phyloP scores from a whole-genome alignment of 805 yeast genomes.

The Barnettozyma salicaria region DNA sequence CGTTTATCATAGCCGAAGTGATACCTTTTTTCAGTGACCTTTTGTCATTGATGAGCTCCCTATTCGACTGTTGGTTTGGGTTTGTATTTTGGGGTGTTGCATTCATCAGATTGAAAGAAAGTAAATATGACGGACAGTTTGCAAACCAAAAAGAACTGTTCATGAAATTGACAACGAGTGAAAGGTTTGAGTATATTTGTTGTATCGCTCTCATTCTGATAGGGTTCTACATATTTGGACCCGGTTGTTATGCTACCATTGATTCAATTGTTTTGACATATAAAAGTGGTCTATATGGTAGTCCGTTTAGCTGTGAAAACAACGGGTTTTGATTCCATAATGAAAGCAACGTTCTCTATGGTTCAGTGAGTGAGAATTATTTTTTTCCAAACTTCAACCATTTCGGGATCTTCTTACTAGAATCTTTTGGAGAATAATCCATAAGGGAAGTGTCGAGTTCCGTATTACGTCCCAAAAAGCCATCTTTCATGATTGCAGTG shows the following conservation, averaged over 20 bases:
- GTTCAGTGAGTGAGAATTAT: constrained; percentile 7
- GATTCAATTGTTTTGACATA: constrained; percentile 50
- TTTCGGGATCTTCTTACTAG: constrained; percentile 30
- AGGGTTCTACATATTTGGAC: constrained; percentile 53
- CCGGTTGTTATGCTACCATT: constrained; percentile 51
- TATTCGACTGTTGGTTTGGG: constrained; percentile 63
- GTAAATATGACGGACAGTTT: constrained; percentile 28
- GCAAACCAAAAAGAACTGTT: constrained; percentile 25
- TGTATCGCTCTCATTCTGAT: constrained; percentile 36
- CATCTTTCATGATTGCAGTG: no score
- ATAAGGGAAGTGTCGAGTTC: no score
- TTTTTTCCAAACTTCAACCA: constrained; percentile 37
- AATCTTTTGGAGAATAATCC: no score
- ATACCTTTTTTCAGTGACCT: constrained; percentile 59
- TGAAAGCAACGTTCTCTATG: no score
- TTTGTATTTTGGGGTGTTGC: constrained; percentile 61
- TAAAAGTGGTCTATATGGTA: constrained; percentile 42
- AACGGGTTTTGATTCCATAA: constrained; percentile 34
- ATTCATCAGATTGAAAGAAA: constrained; percentile 39
- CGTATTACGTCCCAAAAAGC: no score
- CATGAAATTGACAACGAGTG: constrained; percentile 25
- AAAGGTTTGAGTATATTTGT: constrained; percentile 33
- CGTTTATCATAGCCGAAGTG: constrained; percentile 56
- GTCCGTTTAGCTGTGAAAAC: constrained; percentile 45
- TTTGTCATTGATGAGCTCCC: constrained; percentile 51